Base-by-base conservation (phyloP, 2,329 filamentous ascomycete species). In the Calonectria fujianensis region DNA sequence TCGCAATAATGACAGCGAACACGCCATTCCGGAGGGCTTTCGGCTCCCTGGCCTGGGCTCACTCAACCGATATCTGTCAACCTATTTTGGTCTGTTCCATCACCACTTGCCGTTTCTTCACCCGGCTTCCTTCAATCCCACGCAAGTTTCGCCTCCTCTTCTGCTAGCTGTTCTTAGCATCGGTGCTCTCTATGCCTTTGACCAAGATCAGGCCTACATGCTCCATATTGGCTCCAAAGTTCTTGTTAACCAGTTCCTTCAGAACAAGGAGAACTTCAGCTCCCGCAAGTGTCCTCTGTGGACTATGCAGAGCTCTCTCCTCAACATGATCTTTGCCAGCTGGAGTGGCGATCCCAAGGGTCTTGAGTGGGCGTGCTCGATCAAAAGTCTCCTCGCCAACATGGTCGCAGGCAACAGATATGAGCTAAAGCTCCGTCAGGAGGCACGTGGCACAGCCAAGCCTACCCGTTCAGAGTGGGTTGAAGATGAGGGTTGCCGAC, bases 291-390 rank as follows among this genome's bases (percentile, higher is more conserved):
- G 96, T 82, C 97, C 97, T 5, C 87, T 99, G 18, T 98, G 97
- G 96, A 97, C 96, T 63, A 98, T 98, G 95, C 97, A 99, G 85
- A 95, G 95, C 84, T 98, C 96, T 4, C 88, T 99, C 69, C 89
- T 99, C 73, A 99, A 99, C 89, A 98, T 98, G 97, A 93, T 98
- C 78, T 98, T 99, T 84, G 96, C 97, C 70, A 98, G 96, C 89
- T 99, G 97, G 97, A 98, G 97, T 84, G 97, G 97, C 81, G 97
- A 98, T 82, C 94, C 97, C 45, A 98, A 98, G 86, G 97, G 97
- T 48, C 90, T 99, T 3, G 97, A 99, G 85, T 99, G 97, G 97
- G 96, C 97, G 45, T 98, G 96, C 85, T 98, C 97, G 2, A 98
- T 99, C 87, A 98, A 98, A 91, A 98, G 96, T 88, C 90, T 98